Evolutionary conservation across 345 rosid species (phyloP), one percentile per base, ranked within the genome.

Genomic region (Erysimum cheiranthoides): DNA sequence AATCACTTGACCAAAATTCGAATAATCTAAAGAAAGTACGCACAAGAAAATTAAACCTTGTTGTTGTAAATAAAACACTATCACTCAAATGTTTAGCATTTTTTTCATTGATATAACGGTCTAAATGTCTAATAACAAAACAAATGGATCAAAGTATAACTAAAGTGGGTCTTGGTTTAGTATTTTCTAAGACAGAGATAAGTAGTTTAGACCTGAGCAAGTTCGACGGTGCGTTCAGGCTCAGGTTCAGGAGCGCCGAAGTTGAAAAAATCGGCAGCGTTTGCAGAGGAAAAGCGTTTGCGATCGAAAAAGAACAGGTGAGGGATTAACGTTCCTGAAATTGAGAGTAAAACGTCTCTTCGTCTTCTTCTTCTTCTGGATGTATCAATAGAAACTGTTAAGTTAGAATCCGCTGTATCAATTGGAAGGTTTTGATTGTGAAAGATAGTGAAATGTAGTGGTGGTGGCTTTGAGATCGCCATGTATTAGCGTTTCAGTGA

Each of bases 151-250:
- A 17, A 47, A 16, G 42, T 13, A 21, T 10, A 18, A 50, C 8
- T 21, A 50, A 50, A 45, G 17, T 10, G 54, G 21, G 54, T 45
- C 3, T 43, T 43, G 47, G 25, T 21, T 21, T 21, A 21, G 25
- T 21, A 21, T 21, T 21, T 21, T 21, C 25, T 21, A 21, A 21
- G 25, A 61, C 14, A 38, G 21, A 38, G 10, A 49, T 35, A 25
- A 66, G 72, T 74, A 30, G 6, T 14, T 54, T 16, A 27, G 31
- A 77, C 80, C 81, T 78, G 40, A 58, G 81, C 81, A 12, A 21
- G 31, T 76, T 72, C 73, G 2, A 78, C 62, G 30, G 77, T 50
- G 5, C 81, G 81, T 78, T 72, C 69, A 0, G 81, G 81, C 51
- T 78, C 81, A 14, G 81, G 69, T 65, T 51, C 25, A 8, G 73